Conservation (phyloP, 805 yeast species). For the Candida andamanensis region DNA sequence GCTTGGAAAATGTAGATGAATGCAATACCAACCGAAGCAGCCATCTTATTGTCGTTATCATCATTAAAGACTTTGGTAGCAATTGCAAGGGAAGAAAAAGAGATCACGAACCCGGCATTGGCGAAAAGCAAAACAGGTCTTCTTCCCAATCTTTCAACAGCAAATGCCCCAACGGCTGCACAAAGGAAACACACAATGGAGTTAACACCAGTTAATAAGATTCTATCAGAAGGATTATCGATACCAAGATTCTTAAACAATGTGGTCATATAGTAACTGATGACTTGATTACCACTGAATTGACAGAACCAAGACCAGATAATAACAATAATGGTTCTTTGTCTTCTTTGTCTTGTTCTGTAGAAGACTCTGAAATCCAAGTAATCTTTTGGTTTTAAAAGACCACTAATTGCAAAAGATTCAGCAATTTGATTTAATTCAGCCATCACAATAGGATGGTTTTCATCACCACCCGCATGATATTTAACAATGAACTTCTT, state of each 20-base stretch:
- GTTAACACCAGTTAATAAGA: constrained; percentile 14
- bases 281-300: constrained; percentile 44
- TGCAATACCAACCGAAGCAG: constrained; percentile 17
- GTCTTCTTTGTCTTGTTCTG: constrained; percentile 8
- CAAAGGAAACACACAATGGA: constrained; percentile 9
- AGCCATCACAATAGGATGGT: constrained; percentile 17
- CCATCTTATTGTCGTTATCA: constrained; percentile 8
- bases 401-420: constrained; percentile 5
- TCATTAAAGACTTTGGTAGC: constrained; percentile 9
- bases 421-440: constrained; percentile 29
- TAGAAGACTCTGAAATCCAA: constrained; percentile 9
- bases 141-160: constrained; percentile 18
- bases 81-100: constrained; percentile 16
- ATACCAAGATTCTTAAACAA: constrained; percentile 47
- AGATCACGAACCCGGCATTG: constrained; percentile 11
- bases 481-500: constrained; percentile 7
- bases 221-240: constrained; percentile 17
- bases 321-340: constrained; percentile 10
- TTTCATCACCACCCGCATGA: constrained; percentile 7
- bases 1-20: constrained; percentile 19
- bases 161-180: constrained; percentile 11
- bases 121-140: constrained; percentile 16
- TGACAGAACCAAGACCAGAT: constrained; percentile 35
- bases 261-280: constrained; percentile 42
- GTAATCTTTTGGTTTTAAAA: constrained; percentile 9